A percentile compares a stretch with the other conserved stretches of the same genome.
Evolutionary conservation across 2,329 filamentous ascomycete genomes (phyloP).

Genomic region (Cercospora citrullina): DNA sequence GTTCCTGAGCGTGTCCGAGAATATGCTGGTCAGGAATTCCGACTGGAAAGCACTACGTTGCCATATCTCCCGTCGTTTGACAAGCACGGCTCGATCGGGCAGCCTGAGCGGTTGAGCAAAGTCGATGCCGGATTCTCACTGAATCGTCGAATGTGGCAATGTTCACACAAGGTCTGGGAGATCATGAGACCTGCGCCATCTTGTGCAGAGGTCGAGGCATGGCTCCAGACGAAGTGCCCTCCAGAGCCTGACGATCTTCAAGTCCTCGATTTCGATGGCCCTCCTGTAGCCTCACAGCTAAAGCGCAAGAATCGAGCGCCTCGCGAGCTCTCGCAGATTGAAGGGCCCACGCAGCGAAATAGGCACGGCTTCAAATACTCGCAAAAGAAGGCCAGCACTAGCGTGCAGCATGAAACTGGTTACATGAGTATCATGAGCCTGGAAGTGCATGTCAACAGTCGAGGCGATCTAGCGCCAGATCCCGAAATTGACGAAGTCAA

Average conservation of each 20-base stretch:
- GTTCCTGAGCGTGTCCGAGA: constrained; percentile 75
- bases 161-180: constrained; percentile 73
- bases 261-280: constrained; percentile 35
- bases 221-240: constrained; percentile 55
- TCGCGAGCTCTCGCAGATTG: constrained; percentile 74
- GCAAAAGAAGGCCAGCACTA: constrained; percentile 71
- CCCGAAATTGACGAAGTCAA: constrained; percentile 86
- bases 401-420: constrained; percentile 77
- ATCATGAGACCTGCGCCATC: constrained; percentile 70
- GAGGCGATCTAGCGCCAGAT: constrained; percentile 78
- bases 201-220: constrained; percentile 66
- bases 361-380: constrained; percentile 83
- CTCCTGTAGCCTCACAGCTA: constrained; percentile 33
- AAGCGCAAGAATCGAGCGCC: constrained; percentile 39
- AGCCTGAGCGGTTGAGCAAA: constrained; percentile 58
- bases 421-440: constrained; percentile 98
- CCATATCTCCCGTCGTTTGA: constrained; percentile 76
- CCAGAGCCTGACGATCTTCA: constrained; percentile 22
- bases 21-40: constrained; percentile 86
- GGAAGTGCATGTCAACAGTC: constrained; percentile 86
- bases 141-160: constrained; percentile 56
- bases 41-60: constrained; percentile 70
- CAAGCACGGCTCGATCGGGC: constrained; percentile 51
- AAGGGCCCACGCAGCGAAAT: constrained; percentile 80
- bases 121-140: constrained; percentile 54